Evolutionary conservation across 2,329 filamentous ascomycete species (phyloP).

Genomic region (Aureobasidium sp.): DNA sequence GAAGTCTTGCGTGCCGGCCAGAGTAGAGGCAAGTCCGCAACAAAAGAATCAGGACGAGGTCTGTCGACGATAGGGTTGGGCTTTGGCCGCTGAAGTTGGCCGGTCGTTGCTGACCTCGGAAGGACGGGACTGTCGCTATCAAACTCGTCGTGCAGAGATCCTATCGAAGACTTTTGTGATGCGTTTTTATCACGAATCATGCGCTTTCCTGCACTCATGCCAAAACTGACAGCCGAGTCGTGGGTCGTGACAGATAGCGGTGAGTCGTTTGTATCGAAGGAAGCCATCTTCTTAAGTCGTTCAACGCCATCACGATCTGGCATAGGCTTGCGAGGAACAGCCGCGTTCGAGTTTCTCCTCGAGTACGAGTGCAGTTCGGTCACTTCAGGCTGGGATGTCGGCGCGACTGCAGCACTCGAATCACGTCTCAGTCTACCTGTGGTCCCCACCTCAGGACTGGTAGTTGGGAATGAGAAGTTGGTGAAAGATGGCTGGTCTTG

Average conservation of each 20-base stretch:
- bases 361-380: background rate
- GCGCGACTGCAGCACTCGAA: background rate
- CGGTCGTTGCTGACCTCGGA: background rate
- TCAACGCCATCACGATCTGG: background rate
- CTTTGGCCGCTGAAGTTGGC: background rate
- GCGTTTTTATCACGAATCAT: background rate
- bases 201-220: constrained; percentile 1
- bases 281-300: constrained; percentile 5
- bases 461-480: background rate
- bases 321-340: background rate
- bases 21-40: constrained; percentile 20
- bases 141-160: background rate
- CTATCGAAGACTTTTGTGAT: background rate
- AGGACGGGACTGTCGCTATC: background rate
- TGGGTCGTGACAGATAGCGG: background rate
- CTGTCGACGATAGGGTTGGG: background rate
- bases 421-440: background rate
- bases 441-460: background rate
- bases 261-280: constrained; percentile 1
- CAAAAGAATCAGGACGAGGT: constrained; percentile 20
- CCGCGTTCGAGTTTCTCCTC: background rate
- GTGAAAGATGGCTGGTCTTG: background rate
- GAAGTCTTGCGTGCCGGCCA: background rate
- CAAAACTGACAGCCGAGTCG: constrained; percentile 4
- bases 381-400: background rate